Conservation (phyloP, 139 green algal genomes). For the Coelastrella sp. region DNA sequence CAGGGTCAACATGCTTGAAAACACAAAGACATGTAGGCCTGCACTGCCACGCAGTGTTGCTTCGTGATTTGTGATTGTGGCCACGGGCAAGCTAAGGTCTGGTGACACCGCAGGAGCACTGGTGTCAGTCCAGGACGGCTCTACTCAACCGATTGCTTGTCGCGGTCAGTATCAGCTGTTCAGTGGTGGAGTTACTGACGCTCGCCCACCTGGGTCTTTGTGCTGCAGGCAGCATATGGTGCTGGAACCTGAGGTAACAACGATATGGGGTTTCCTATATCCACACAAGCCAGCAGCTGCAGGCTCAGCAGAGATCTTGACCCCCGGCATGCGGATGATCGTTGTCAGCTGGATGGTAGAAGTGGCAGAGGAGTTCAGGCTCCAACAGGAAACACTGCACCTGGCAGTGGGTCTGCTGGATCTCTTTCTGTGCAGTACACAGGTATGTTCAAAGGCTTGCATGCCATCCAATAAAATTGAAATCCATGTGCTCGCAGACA, state of each 20-base stretch:
- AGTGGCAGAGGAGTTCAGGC: constrained; percentile 57
- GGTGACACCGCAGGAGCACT: neutral
- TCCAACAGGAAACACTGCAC: constrained; percentile 70
- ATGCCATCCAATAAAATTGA: no score
- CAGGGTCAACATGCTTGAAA: no score
- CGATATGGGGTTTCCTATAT: neutral
- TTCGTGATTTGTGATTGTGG: no score
- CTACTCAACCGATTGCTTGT: no score
- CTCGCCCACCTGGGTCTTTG: neutral
- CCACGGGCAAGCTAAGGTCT: no score
- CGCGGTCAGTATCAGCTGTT: neutral
- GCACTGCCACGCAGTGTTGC: no score
- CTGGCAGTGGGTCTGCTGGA: constrained; percentile 60
- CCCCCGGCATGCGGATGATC: constrained; percentile 55
- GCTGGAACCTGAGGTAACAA: neutral
- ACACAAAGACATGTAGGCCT: no score
- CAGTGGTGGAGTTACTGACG: neutral
- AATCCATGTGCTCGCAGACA: no score
- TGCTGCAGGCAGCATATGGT: constrained; percentile 12
- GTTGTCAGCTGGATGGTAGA: constrained; percentile 69
- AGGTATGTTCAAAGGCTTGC: neutral
- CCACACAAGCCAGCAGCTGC: neutral
- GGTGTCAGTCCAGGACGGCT: no score
- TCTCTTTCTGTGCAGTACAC: constrained; percentile 60
- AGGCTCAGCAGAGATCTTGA: neutral